These are phyloP conservation scores for Cordyceps tenuipes DNA, from an alignment of 2,329 filamentous ascomycete species.

Conservation along the genomic window DNA sequence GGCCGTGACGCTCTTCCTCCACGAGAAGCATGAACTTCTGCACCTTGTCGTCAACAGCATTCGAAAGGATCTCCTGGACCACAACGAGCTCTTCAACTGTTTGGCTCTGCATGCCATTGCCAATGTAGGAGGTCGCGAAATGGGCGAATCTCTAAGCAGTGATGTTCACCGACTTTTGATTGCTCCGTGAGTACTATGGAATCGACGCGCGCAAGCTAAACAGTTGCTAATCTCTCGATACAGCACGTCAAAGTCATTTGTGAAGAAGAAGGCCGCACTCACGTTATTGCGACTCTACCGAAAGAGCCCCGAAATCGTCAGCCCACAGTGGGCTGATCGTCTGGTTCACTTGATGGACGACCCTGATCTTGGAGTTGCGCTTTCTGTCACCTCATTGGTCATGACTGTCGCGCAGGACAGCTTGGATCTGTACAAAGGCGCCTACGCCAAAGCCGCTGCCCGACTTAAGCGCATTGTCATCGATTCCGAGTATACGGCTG, in stretches of 20 bases:
- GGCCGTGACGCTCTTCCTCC: conserved; percentile 91
- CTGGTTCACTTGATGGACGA: conserved; percentile 99
- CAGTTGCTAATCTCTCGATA: conserved; percentile 2
- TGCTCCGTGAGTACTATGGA: conserved; percentile 61
- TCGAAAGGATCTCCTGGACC: conserved; percentile 85
- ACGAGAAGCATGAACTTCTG: conserved; percentile 92
- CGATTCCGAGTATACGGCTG: conserved; percentile 78
- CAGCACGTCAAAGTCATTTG: conserved; percentile 79
- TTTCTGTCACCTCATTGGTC: conserved; percentile 91
- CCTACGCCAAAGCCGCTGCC: conserved; percentile 88
- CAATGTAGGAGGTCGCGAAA: conserved; percentile 92
- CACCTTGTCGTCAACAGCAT: conserved; percentile 98
- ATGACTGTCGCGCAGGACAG: conserved; percentile 93
- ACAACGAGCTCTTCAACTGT: conserved; percentile 97
- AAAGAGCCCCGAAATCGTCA: conserved; percentile 88
- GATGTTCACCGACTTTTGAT: conserved; percentile 93
- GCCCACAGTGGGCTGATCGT: conserved; percentile 93
- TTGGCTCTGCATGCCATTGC: conserved; percentile 94
- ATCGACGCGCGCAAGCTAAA: neutral
- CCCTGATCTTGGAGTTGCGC: conserved; percentile 80
- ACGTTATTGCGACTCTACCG: conserved; percentile 89
- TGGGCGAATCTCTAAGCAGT: conserved; percentile 85
- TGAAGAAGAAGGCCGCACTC: conserved; percentile 97
- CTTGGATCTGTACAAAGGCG: conserved; percentile 86
- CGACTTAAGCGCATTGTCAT: conserved; percentile 83